Base-by-base conservation (phyloP, 305 asterid species). In the Fraxinus latifolia region DNA sequence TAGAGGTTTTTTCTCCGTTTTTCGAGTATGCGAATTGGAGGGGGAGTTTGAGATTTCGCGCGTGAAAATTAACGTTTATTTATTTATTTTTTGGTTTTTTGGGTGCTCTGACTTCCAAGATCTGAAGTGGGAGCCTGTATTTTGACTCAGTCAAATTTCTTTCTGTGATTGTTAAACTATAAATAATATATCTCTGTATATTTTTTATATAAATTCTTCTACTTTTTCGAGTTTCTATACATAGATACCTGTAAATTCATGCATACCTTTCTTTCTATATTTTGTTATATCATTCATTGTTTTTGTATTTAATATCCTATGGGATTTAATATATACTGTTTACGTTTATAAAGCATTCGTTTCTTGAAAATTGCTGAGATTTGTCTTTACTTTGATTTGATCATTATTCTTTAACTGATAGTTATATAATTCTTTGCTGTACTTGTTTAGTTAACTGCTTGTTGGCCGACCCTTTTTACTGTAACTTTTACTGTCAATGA, bases 111-210 rank as follows among this genome's bases (percentile, higher is more conserved):
- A 83, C 89, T 85, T 87, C 86, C 80, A 89, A 83, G 93, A 92
- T 88, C 94, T 88, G 87, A 82, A 84, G 88, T 86, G 81, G 84
- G 87, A 86, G 85, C 83, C 81, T 86, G 82, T 81, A 83, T 86
- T 86, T 90, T 87, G 94, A 92, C 95, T 86, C 82, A 2, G 95
- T 90, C 92, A 90, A 84, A 65, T 83, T 7, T 44, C 37, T 68
- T 36, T 65, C 47, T 76, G 74, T 15, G 74, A 80, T 29, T 76
- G 74, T 78, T 86, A 77, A 44, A 74, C 80, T 77, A 47, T 42
- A 55, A 85, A 58, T 78, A 72, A 31, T 74, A 39, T 76, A 84
- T 87, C 76, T 78, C 82, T 87, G 32, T 65, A 50, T 15, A 8
- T 84, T 79, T 80, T 11, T 77, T 31, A 76, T 73, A 67, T 76